Evolutionary conservation across 345 rosid species (phyloP), one percentile per base, ranked within the genome.

Genomic region (Melaleuca alternifolia): DNA sequence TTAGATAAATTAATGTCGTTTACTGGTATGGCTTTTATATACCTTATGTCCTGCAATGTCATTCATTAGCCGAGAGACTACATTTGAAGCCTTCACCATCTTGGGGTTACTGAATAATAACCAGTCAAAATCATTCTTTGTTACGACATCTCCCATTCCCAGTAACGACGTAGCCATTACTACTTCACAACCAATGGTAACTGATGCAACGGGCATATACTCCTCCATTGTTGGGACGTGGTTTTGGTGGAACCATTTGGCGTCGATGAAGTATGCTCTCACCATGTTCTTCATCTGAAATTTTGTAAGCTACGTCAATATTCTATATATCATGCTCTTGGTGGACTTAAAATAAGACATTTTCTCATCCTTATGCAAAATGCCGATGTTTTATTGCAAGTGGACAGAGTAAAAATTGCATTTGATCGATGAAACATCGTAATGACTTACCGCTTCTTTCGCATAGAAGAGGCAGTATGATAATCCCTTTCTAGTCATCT

Each of bases 71-170:
- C 86, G 59, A 11, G 33, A 3, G 20, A 84, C 23, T 18, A 84
- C 20, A 7, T 24, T 33, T 4, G 88, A 54, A 14, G 82, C 59
- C 12, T 48, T n/a, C 52, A 30, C 75, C 23, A 88, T 59, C 23
- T 82, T 33, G 8, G 88, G 84, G n/a, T 71, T 20, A 5, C 12
- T 61, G 20, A 3, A 37, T 24, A 16, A 6, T 12, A 88, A 10
- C 88, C 85, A 85, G 52, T 91, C 87, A 24, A 84, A 87, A 8
- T 33, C 54, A 0, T 85, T 85, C 15, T 86, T 61, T 28, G 75
- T 61, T 13, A 61, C 20, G 75, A 61, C 13, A 61, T 61, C 75
- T 28, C 20, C 75, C 75, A 61, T 61, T 28, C 75, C 71, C 33
- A 61, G 75, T 6, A 61, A 61, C 20, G 75, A 61, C 75, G 75